These are phyloP conservation scores for Fusarium oxysporum DNA, from an alignment of 2,329 filamentous ascomycete species.

Conservation along the genomic window DNA sequence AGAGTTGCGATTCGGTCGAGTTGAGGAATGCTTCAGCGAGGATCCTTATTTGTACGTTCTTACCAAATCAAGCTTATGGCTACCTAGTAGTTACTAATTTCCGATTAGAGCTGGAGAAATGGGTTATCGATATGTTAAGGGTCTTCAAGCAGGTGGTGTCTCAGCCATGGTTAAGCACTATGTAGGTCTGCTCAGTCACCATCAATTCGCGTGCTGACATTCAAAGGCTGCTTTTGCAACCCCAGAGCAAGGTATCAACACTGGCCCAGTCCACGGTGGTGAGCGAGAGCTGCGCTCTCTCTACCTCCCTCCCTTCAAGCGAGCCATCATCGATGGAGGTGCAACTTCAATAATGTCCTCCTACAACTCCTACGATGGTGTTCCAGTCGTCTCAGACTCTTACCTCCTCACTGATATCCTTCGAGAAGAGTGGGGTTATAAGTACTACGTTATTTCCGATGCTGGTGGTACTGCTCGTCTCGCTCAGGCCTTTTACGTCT, in stretches of 20 bases:
- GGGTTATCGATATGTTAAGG: conserved; percentile 66
- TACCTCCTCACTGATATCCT: conserved; percentile 76
- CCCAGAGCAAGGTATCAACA: conserved; percentile 80
- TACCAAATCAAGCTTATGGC: accelerated
- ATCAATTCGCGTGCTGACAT: neutral
- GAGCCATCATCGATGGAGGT: conserved; percentile 76
- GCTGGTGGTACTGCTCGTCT: conserved; percentile 78
- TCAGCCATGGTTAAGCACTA: conserved; percentile 82
- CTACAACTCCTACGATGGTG: conserved; percentile 80
- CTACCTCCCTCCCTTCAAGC: conserved; percentile 71
- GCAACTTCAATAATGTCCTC: conserved; percentile 79
- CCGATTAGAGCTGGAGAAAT: conserved; percentile 68
- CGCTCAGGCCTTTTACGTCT: conserved; percentile 73
- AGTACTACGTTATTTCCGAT: conserved; percentile 73
- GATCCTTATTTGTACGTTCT: conserved; percentile 68
- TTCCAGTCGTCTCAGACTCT: conserved; percentile 74
- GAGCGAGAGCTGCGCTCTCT: conserved; percentile 66
- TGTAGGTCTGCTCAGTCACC: conserved; percentile 50
- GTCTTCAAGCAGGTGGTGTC: conserved; percentile 73
- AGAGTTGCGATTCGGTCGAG: conserved; percentile 77
- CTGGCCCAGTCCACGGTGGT: conserved; percentile 66
- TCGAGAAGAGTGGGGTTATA: conserved; percentile 77
- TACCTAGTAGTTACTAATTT: conserved; percentile 16
- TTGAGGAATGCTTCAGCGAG: conserved; percentile 80
- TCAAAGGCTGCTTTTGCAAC: conserved; percentile 68